Evolutionary conservation across 768 basidiomycete species (phyloP).

Genomic region (Lactarius akahatsu): DNA sequence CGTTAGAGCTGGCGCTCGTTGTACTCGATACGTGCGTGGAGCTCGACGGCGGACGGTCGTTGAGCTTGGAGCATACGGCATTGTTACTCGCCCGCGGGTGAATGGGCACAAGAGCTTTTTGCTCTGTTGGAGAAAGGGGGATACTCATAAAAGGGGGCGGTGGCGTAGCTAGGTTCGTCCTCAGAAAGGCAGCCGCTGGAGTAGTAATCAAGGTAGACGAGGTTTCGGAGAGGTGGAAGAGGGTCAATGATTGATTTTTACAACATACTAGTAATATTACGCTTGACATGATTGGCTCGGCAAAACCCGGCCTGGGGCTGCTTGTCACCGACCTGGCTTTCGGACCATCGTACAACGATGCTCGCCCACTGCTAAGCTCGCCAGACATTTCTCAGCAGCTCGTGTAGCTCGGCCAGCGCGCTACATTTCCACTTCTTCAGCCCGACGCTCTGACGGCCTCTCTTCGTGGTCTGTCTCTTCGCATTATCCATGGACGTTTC

Average conservation of each 20-base stretch:
- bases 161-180: constrained; percentile 56
- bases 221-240: constrained; percentile 63
- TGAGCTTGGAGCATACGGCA: constrained; percentile 73
- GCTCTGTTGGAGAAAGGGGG: constrained; percentile 62
- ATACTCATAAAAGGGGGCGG: constrained; percentile 59
- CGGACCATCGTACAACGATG: constrained; percentile 12
- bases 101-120: constrained; percentile 80
- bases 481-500: constrained; percentile 17
- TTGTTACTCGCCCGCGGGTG: constrained; percentile 68
- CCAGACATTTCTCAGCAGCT: constrained; percentile 16
- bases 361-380: constrained; percentile 21
- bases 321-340: not conserved
- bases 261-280: constrained; percentile 3
- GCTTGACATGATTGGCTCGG: constrained; percentile 26
- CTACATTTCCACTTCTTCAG: constrained; percentile 40
- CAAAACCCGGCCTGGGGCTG: constrained; percentile 14
- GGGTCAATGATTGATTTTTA: constrained; percentile 55
- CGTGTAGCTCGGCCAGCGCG: constrained; percentile 24
- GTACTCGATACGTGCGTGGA: constrained; percentile 74
- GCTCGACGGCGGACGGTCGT: constrained; percentile 69
- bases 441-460: constrained; percentile 73
- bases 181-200: constrained; percentile 73
- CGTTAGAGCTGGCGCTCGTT: constrained; percentile 76
- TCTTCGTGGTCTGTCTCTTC: constrained; percentile 71
- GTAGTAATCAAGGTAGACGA: constrained; percentile 80